A percentile compares a stretch with the other conserved stretches of the same genome.
These are phyloP conservation scores for Barnettozyma hawaiiensis DNA, from an alignment of 1,139 yeast species.

Conservation along the genomic window DNA sequence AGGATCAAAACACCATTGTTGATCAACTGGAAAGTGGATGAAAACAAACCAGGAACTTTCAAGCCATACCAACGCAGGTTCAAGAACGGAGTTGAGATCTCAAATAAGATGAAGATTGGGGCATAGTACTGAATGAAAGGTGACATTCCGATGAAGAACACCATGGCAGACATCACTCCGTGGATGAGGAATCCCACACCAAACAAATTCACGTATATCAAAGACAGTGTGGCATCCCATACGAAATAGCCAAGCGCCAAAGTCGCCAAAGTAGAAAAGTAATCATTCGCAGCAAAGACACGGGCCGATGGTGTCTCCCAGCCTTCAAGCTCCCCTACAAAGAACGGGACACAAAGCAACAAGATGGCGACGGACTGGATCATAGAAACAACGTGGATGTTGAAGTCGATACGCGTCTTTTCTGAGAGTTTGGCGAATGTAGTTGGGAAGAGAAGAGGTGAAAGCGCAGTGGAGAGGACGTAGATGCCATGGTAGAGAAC, in stretches of 20 bases:
- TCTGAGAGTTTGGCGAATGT: conserved; percentile 39
- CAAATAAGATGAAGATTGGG: conserved; percentile 81
- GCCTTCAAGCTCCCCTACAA: conserved; percentile 26
- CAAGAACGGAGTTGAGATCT: conserved; percentile 87
- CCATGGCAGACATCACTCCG: conserved; percentile 76
- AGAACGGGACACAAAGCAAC: conserved; percentile 50
- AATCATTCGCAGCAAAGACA: conserved; percentile 67
- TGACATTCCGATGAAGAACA: conserved; percentile 55
- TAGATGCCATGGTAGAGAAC: conserved; percentile 38
- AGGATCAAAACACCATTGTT: conserved; percentile 69
- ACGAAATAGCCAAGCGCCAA: conserved; percentile 80
- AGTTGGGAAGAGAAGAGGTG: conserved; percentile 39
- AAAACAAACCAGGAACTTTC: conserved; percentile 57
- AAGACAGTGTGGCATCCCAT: conserved; percentile 82
- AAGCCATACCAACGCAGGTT: conserved; percentile 89
- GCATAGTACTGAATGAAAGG: conserved; percentile 83
- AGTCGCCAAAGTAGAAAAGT: conserved; percentile 64
- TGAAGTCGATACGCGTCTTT: conserved; percentile 59
- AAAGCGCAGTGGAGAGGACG: conserved; percentile 34
- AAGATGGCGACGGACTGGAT: conserved; percentile 64
- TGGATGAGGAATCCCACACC: conserved; percentile 82
- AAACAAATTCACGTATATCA: conserved; percentile 52
- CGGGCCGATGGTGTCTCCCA: neutral
- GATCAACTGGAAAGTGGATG: conserved; percentile 44
- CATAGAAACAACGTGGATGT: conserved; percentile 77